phyloP scores from a whole-genome alignment of 1,284 basidiomycete species.

The Leccinum pseudoinsigne region DNA sequence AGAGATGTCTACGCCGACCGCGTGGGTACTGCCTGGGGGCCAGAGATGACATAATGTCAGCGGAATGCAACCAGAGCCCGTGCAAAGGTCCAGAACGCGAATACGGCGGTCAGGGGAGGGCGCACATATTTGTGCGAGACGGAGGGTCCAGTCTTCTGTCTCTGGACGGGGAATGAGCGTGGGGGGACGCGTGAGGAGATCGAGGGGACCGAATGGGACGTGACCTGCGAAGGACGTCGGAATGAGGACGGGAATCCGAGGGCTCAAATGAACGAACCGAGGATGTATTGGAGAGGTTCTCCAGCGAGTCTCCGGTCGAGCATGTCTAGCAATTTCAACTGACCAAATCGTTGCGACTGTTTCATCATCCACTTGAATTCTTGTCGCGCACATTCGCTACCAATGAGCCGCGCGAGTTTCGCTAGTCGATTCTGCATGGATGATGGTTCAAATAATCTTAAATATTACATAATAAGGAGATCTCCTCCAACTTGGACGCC shows the following conservation, averaged over 20 bases:
- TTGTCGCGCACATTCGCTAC: conserved; percentile 44
- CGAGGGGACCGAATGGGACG: conserved; percentile 85
- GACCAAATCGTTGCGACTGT: conserved; percentile 33
- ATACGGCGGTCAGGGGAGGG: conserved; percentile 43
- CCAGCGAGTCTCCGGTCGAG: conserved; percentile 57
- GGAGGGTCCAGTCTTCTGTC: conserved; percentile 80
- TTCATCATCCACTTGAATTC: conserved; percentile 75
- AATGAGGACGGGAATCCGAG: conserved; percentile 11
- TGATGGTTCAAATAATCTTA: conserved; percentile 2
- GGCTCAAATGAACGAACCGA: conserved; percentile 53
- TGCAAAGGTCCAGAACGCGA: conserved; percentile 82
- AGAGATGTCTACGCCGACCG: conserved; percentile 75
- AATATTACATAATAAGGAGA: conserved; percentile 17
- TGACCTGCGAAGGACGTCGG: conserved; percentile 52
- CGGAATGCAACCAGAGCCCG: conserved; percentile 88
- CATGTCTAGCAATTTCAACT: conserved; percentile 36
- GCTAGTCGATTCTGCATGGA: conserved; percentile 21
- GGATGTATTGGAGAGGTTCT: conserved; percentile 90
- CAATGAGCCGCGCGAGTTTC: conserved; percentile 40
- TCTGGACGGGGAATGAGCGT: conserved; percentile 91
- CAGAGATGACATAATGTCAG: conserved; percentile 72
- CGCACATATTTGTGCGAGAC: conserved; percentile 47
- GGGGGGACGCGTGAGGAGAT: conserved; percentile 70
- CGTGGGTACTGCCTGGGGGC: conserved; percentile 48
- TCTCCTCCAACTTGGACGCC: conserved; percentile 14